Conservation (phyloP, 2,329 filamentous ascomycete genomes). For the Xylariaceae sp. region DNA sequence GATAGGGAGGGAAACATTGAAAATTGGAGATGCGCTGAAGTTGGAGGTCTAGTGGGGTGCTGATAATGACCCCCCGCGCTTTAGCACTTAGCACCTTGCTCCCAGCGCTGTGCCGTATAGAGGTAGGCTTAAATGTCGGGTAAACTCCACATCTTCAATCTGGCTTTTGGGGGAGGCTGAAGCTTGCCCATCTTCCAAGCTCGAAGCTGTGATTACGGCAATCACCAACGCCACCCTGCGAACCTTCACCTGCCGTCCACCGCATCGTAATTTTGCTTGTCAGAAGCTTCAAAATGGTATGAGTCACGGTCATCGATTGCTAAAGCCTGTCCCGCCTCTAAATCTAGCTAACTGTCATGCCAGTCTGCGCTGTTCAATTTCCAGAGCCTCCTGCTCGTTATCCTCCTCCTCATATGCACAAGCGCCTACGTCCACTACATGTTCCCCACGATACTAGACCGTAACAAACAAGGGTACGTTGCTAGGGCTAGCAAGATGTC, state of each 20-base stretch:
- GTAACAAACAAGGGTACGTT: constrained; percentile 85
- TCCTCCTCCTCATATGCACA: constrained; percentile 95
- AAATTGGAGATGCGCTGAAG: no score
- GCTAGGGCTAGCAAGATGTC: not conserved
- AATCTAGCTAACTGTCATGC: constrained; percentile 15
- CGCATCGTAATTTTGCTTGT: not conserved
- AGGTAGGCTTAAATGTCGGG: not conserved
- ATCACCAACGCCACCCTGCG: not conserved
- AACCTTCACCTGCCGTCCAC: not conserved
- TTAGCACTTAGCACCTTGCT: no score
- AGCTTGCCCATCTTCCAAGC: constrained; percentile 9
- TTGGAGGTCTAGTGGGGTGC: no score
- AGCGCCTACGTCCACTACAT: constrained; percentile 92
- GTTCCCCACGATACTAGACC: constrained; percentile 87
- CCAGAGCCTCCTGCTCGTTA: constrained; percentile 91
- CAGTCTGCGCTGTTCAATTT: constrained; percentile 99
- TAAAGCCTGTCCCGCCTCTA: not conserved
- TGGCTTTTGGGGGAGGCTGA: constrained; percentile 16
- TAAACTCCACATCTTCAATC: constrained; percentile 8
- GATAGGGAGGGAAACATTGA: no score
- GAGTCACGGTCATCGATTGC: not conserved
- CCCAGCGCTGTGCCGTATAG: no score
- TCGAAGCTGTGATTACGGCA: constrained; percentile 11
- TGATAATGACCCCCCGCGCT: no score
- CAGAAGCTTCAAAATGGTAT: constrained; percentile 13